Percentiles rank a stretch among this genome's conserved stretches.
These are phyloP conservation scores for Pythium grandisporangium DNA, from an alignment of 352 stramenopile species.

Conservation along the genomic window DNA sequence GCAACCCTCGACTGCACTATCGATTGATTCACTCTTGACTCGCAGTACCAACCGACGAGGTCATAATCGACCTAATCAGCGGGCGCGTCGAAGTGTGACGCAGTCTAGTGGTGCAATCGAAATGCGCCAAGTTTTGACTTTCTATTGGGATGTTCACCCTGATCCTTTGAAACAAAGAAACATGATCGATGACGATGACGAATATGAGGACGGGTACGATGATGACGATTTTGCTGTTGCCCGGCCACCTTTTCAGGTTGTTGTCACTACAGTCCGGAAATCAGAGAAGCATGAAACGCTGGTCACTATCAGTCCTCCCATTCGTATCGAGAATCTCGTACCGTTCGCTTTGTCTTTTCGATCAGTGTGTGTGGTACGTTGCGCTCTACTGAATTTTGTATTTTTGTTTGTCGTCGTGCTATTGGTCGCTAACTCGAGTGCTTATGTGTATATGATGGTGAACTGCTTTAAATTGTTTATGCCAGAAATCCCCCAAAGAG, in stretches of 20 bases:
- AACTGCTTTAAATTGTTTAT: neutral
- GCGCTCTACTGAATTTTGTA: neutral
- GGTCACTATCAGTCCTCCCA: conserved; percentile 55
- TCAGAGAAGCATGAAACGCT: conserved; percentile 70
- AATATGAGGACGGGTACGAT: neutral
- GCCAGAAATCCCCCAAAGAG: conserved; percentile 55
- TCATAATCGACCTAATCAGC: too few relatives aligned
- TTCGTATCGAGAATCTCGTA: conserved; percentile 68
- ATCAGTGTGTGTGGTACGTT: conserved; percentile 56
- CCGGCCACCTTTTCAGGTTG: conserved; percentile 62
- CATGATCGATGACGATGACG: too few relatives aligned
- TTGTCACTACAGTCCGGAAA: conserved; percentile 60
- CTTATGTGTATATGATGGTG: too few relatives aligned
- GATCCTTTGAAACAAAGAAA: too few relatives aligned
- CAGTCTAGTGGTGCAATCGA: conserved; percentile 35
- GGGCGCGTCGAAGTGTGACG: conserved; percentile 9
- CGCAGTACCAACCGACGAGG: too few relatives aligned
- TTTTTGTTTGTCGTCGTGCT: too few relatives aligned
- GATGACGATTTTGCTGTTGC: conserved; percentile 26
- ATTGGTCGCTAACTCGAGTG: too few relatives aligned
- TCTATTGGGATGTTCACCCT: conserved; percentile 67
- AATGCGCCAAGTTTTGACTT: conserved; percentile 54
- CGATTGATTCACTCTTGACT: conserved; percentile 52
- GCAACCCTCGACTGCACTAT: conserved; percentile 42
- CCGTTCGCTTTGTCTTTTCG: conserved; percentile 65